phyloP scores from a whole-genome alignment of 2,329 filamentous ascomycete species.

The Fusarium sp. region DNA sequence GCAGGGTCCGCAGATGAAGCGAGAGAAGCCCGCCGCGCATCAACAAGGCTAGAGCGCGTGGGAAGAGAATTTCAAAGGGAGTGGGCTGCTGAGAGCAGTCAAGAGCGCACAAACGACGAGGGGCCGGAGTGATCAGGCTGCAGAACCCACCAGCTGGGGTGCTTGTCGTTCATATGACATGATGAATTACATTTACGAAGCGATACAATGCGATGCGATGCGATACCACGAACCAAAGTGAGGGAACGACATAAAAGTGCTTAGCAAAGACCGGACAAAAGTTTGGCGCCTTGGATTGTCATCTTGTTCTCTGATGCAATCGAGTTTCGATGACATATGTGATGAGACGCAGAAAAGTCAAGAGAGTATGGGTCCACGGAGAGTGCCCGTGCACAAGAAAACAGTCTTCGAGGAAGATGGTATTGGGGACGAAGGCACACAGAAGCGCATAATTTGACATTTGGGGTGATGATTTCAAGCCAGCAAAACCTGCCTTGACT shows the following conservation, averaged over 20 bases:
- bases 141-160: neutral
- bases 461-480: slow-evolving; percentile 3
- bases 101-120: slow-evolving; percentile 38
- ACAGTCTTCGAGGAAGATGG: neutral
- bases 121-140: slow-evolving; percentile 35
- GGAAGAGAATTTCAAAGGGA: slow-evolving; percentile 63
- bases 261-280: neutral
- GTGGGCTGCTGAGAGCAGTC: slow-evolving; percentile 51
- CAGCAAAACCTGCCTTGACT: neutral
- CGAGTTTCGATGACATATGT: neutral
- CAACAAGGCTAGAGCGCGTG: slow-evolving; percentile 61
- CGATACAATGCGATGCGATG: slow-evolving; percentile 29
- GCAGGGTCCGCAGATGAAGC: slow-evolving; percentile 57
- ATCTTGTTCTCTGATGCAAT: slow-evolving; percentile 3
- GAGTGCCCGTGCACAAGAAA: neutral
- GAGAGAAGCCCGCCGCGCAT: slow-evolving; percentile 61
- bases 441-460: neutral
- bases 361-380: neutral
- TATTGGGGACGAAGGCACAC: neutral
- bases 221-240: slow-evolving; percentile 18
- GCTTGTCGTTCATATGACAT: slow-evolving; percentile 16
- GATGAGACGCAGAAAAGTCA: neutral
- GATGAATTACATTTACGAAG: slow-evolving; percentile 38
- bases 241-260: neutral
- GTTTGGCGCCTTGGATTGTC: neutral